phyloP scores from a whole-genome alignment of 805 yeast species.

The Millerozyma miso region DNA sequence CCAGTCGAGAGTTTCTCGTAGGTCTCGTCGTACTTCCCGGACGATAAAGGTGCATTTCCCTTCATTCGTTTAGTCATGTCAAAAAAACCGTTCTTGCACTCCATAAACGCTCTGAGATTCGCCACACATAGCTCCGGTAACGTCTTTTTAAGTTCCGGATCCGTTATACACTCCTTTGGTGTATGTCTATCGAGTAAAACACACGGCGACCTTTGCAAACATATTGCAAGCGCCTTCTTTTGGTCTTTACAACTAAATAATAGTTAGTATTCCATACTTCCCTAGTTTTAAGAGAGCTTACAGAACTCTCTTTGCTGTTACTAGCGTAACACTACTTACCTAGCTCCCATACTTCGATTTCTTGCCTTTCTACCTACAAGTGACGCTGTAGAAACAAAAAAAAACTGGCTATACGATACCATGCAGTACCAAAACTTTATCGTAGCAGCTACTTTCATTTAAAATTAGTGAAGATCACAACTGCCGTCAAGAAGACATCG shows the following conservation, averaged over 20 bases:
- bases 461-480: too few relatives aligned
- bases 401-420: too few relatives aligned
- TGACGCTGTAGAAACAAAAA: too few relatives aligned
- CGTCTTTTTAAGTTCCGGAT: conserved; percentile 71
- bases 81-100: conserved; percentile 85
- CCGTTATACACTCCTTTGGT: conserved; percentile 81
- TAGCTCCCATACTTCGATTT: conserved; percentile 46
- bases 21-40: conserved; percentile 89
- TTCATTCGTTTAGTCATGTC: conserved; percentile 89
- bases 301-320: not conserved
- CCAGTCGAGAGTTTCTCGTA: conserved; percentile 77
- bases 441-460: not conserved
- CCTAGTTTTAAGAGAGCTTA: not conserved
- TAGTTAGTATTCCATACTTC: conserved; percentile 10
- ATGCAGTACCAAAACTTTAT: too few relatives aligned
- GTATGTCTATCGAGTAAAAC: conserved; percentile 85
- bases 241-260: conserved; percentile 81
- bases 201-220: conserved; percentile 95
- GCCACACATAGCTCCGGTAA: conserved; percentile 87
- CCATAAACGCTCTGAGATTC: conserved; percentile 79
- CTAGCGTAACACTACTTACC: conserved; percentile 34
- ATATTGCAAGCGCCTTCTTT: conserved; percentile 89
- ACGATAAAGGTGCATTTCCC: conserved; percentile 90
- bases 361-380: not conserved
- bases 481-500: too few relatives aligned